Conservation (phyloP, 495 filamentous ascomycete genomes). For the Margaritispora aquatica region DNA sequence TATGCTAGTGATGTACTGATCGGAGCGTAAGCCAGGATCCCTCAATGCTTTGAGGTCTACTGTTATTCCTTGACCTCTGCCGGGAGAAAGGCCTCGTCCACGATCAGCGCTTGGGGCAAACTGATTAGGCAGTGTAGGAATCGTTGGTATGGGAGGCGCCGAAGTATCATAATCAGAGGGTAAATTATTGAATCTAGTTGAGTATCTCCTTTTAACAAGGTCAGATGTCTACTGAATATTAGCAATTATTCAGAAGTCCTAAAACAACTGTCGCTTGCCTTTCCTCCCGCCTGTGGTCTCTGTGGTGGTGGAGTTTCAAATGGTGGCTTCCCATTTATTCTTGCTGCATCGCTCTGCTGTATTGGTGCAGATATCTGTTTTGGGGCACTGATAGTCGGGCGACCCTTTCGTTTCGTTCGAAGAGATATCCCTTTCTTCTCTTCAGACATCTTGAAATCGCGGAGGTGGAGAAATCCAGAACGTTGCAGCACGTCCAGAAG, state of each 20-base stretch:
- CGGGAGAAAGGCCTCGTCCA: slow-evolving; percentile 19
- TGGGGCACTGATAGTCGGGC: slow-evolving; percentile 76
- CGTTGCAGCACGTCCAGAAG: too few relatives aligned
- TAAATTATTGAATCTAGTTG: slow-evolving; percentile 76
- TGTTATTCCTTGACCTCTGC: slow-evolving; percentile 30
- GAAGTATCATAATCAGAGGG: slow-evolving; percentile 59
- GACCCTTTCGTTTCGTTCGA: slow-evolving; percentile 75
- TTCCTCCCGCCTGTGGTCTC: slow-evolving; percentile 22
- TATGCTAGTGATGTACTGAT: slow-evolving; percentile 64
- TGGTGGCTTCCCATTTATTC: slow-evolving; percentile 18
- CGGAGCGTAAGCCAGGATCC: slow-evolving; percentile 72
- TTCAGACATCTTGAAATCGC: slow-evolving; percentile 43
- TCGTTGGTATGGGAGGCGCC: slow-evolving; percentile 60
- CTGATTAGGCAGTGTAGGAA: slow-evolving; percentile 46
- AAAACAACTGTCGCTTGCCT: slow-evolving; percentile 13
- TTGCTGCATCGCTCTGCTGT: slow-evolving; percentile 25
- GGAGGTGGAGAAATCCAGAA: background rate
- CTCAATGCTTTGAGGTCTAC: slow-evolving; percentile 68
- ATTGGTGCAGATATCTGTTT: slow-evolving; percentile 69
- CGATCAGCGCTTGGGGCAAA: slow-evolving; percentile 13
- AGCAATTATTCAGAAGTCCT: background rate
- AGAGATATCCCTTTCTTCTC: slow-evolving; percentile 64
- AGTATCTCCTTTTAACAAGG: slow-evolving; percentile 90
- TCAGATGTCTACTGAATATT: slow-evolving; percentile 60
- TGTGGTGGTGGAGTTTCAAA: slow-evolving; percentile 18